Percentiles rank a stretch among this genome's conserved stretches.
These are phyloP conservation scores for Annulohypoxylon nitens DNA, from an alignment of 495 filamentous ascomycete genomes.

Conservation along the genomic window DNA sequence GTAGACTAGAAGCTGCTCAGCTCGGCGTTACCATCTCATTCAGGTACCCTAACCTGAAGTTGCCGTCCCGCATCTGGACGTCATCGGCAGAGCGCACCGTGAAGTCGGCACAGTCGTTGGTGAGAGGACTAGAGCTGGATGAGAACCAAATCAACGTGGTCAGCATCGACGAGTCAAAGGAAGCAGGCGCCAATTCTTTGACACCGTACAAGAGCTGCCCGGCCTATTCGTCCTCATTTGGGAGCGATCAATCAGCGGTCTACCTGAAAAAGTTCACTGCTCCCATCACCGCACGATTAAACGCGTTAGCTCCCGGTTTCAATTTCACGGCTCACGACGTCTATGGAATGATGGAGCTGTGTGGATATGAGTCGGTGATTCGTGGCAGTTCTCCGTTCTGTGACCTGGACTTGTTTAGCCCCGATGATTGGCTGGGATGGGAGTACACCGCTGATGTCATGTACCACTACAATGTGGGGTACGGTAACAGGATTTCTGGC, in stretches of 20 bases:
- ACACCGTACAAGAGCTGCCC: conserved; percentile 65
- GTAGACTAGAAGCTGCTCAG: conserved; percentile 59
- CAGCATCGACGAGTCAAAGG: conserved; percentile 54
- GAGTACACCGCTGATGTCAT: conserved; percentile 63
- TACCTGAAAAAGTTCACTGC: conserved; percentile 59
- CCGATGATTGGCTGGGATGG: conserved; percentile 63
- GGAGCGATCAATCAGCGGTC: conserved; percentile 56
- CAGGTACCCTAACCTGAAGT: conserved; percentile 58
- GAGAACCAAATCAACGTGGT: conserved; percentile 59
- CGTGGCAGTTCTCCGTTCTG: conserved; percentile 62
- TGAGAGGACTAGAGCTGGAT: conserved; percentile 57
- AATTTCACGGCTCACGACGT: conserved; percentile 63
- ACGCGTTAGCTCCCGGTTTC: conserved; percentile 57
- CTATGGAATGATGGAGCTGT: conserved; percentile 64
- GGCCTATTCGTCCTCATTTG: conserved; percentile 60
- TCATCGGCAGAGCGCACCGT: conserved; percentile 62
- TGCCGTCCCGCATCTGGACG: conserved; percentile 62
- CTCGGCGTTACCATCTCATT: conserved; percentile 58
- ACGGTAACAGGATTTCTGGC: conserved; percentile 57
- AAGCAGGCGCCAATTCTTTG: conserved; percentile 60
- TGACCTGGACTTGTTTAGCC: conserved; percentile 58
- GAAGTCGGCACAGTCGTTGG: conserved; percentile 60
- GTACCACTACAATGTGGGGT: conserved; percentile 65
- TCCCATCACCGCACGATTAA: conserved; percentile 60
- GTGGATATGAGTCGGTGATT: conserved; percentile 65